Evolutionary conservation across 768 basidiomycete species (phyloP).

Genomic region (Boletus barrowsii): DNA sequence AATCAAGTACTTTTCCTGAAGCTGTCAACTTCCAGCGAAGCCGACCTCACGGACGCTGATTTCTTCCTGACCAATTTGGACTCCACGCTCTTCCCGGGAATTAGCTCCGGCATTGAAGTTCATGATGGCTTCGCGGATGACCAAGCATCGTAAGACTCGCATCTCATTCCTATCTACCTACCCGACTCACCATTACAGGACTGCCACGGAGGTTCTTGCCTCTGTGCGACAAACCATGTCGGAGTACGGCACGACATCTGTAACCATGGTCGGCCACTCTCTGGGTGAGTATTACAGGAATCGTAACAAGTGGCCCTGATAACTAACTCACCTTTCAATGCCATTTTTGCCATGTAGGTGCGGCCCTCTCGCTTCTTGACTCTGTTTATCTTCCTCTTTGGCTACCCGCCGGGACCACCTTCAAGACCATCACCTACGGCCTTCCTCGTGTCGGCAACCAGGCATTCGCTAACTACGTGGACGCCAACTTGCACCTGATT

Average conservation of each 20-base stretch:
- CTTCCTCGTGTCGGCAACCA: slow-evolving; percentile 51
- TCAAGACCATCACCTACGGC: slow-evolving; percentile 34
- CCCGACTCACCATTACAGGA: slow-evolving; percentile 22
- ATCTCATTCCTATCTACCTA: not conserved
- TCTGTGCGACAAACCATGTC: slow-evolving; percentile 44
- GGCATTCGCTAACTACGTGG: slow-evolving; percentile 57
- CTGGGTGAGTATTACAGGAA: slow-evolving; percentile 24
- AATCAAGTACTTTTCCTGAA: not conserved
- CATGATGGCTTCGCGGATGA: slow-evolving; percentile 47
- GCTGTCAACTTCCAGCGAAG: slow-evolving; percentile 21
- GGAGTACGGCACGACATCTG: slow-evolving; percentile 30
- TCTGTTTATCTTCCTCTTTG: slow-evolving; percentile 40
- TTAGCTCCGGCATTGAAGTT: slow-evolving; percentile 38
- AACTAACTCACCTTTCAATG: not conserved
- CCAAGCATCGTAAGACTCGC: slow-evolving; percentile 40
- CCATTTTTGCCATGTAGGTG: slow-evolving; percentile 21
- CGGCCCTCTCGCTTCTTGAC: slow-evolving; percentile 38
- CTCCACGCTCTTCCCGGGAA: slow-evolving; percentile 47
- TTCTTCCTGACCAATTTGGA: slow-evolving; percentile 35
- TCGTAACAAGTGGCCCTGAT: not conserved
- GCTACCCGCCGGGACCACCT: slow-evolving; percentile 30
- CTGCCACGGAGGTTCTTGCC: slow-evolving; percentile 39
- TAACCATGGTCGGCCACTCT: slow-evolving; percentile 48
- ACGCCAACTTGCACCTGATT: slow-evolving; percentile 42
- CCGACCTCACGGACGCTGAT: slow-evolving; percentile 42